A percentile compares a stretch with the other conserved stretches of the same genome.
These are phyloP conservation scores for Sordariomycetes sp. DNA, from an alignment of 2,329 filamentous ascomycete genomes.

Conservation along the genomic window DNA sequence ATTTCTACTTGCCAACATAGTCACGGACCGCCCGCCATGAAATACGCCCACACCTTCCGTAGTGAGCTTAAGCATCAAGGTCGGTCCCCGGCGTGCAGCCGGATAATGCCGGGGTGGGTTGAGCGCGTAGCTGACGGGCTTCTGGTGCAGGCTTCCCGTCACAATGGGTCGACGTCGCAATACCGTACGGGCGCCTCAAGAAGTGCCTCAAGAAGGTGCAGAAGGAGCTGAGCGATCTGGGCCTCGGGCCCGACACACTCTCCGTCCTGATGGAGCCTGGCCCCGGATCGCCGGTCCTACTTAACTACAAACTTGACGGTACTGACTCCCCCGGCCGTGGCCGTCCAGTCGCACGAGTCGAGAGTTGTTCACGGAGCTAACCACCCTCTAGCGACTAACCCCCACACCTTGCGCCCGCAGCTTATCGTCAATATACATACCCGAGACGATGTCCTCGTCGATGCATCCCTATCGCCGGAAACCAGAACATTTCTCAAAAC, in stretches of 20 bases:
- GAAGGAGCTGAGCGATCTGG: slow-evolving; percentile 54
- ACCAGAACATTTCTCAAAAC: slow-evolving; percentile 51
- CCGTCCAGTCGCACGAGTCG: neutral
- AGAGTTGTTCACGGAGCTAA: neutral
- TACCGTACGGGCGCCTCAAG: slow-evolving; percentile 75
- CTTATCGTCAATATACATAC: slow-evolving; percentile 54
- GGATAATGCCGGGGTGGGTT: neutral
- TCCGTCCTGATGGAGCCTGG: slow-evolving; percentile 45
- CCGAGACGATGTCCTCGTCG: slow-evolving; percentile 31
- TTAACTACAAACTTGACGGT: slow-evolving; percentile 45
- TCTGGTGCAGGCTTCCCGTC: slow-evolving; percentile 48
- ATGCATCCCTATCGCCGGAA: slow-evolving; percentile 52
- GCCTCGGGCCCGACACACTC: slow-evolving; percentile 59
- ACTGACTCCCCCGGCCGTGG: slow-evolving; percentile 7
- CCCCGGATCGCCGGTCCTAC: slow-evolving; percentile 27
- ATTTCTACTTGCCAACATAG: neutral
- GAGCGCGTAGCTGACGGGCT: neutral
- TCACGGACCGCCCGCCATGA: slow-evolving; percentile 42
- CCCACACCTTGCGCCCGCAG: slow-evolving; percentile 46
- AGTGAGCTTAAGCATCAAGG: slow-evolving; percentile 52
- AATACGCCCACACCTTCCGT: slow-evolving; percentile 72
- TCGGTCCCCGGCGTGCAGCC: slow-evolving; percentile 7
- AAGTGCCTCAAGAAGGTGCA: slow-evolving; percentile 78
- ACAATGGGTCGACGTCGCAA: slow-evolving; percentile 59
- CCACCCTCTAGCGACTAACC: slow-evolving; percentile 18